A percentile compares a stretch with the other conserved stretches of the same genome.
These are phyloP conservation scores for Sclerotinia spermophila DNA, from an alignment of 2,329 filamentous ascomycete genomes.

Conservation along the genomic window DNA sequence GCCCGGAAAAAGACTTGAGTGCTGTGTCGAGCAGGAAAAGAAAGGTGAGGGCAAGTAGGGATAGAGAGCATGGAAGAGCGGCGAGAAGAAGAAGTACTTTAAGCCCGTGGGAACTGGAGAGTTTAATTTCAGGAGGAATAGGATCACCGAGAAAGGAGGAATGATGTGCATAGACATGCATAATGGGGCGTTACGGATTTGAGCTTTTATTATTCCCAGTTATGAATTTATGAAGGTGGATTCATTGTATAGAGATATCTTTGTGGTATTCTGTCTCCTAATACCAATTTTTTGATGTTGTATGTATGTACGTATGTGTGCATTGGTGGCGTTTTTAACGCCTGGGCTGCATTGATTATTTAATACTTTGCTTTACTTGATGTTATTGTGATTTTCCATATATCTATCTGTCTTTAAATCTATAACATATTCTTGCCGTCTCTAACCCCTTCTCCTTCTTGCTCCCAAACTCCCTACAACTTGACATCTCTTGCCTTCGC, in stretches of 20 bases:
- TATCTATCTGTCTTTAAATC: constrained; percentile 4
- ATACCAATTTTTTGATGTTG: background rate
- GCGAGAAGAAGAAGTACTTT: constrained; percentile 70
- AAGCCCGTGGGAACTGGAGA: constrained; percentile 70
- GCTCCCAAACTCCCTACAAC: background rate
- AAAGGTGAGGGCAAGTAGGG: constrained; percentile 41
- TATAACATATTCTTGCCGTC: background rate
- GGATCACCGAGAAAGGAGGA: constrained; percentile 15
- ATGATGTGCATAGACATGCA: background rate
- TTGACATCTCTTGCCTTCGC: constrained; percentile 15
- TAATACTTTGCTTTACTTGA: background rate
- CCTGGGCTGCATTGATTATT: background rate
- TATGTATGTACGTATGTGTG: background rate
- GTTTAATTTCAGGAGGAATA: constrained; percentile 49
- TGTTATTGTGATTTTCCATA: background rate
- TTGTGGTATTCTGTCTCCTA: background rate
- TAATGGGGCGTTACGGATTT: constrained; percentile 3
- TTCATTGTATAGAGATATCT: constrained; percentile 8
- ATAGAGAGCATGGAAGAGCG: constrained; percentile 41
- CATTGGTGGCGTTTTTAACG: background rate
- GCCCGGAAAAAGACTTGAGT: constrained; percentile 18
- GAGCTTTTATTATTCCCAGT: constrained; percentile 3
- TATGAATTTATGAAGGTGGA: constrained; percentile 13
- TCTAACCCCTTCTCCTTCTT: background rate
- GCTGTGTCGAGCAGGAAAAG: constrained; percentile 35